These are phyloP conservation scores for Aureobasidium sp. DNA, from an alignment of 2,329 filamentous ascomycete genomes.

Conservation along the genomic window DNA sequence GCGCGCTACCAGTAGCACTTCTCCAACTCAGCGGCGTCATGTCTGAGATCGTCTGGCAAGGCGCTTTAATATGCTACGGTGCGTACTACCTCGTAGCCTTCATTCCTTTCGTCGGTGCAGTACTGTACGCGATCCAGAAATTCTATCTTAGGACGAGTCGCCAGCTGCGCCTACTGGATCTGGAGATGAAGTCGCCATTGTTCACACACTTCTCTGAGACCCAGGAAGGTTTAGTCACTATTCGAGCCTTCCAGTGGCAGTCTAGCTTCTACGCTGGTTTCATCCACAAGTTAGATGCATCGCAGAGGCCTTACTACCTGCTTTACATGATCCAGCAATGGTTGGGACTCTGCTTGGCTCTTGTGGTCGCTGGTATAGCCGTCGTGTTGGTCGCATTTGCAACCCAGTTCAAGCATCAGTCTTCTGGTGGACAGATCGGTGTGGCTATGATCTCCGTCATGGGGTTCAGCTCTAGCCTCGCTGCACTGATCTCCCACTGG, in stretches of 20 bases:
- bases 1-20: constrained; percentile 11
- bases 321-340: constrained; percentile 39
- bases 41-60: not conserved
- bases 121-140: constrained; percentile 30
- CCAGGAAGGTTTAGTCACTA: constrained; percentile 39
- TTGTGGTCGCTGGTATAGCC: constrained; percentile 30
- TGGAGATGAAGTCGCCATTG: constrained; percentile 43
- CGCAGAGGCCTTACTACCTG: constrained; percentile 39
- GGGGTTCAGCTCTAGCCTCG: constrained; percentile 42
- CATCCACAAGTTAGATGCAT: constrained; percentile 30
- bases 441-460: constrained; percentile 45
- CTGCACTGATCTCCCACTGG: constrained; percentile 43
- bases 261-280: constrained; percentile 35
- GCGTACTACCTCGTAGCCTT: not conserved
- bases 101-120: not conserved
- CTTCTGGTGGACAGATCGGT: constrained; percentile 40
- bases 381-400: constrained; percentile 26
- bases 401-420: constrained; percentile 35
- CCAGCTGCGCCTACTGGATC: constrained; percentile 44
- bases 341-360: constrained; percentile 33
- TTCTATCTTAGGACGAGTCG: constrained; percentile 42
- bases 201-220: constrained; percentile 47
- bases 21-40: constrained; percentile 5
- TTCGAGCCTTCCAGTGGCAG: constrained; percentile 45
- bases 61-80: not conserved